Evolutionary conservation across 2,329 filamentous ascomycete species (phyloP).

Genomic region (Colletotrichum destructivum): DNA sequence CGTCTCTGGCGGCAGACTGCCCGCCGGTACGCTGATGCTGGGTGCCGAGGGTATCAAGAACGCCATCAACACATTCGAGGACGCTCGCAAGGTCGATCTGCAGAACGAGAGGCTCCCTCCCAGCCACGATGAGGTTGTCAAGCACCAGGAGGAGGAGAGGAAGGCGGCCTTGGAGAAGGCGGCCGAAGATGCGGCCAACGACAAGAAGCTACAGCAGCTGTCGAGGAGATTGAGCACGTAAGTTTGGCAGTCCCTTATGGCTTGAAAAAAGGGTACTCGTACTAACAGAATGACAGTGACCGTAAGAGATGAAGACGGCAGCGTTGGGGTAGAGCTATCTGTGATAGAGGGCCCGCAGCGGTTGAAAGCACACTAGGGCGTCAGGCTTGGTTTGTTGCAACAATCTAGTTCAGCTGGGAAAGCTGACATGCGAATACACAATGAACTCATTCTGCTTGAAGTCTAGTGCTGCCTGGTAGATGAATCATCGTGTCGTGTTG

Average conservation of each 20-base stretch:
- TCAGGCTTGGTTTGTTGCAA: constrained; percentile 36
- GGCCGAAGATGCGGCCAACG: constrained; percentile 90
- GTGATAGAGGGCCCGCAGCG: constrained; percentile 31
- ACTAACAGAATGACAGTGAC: constrained; percentile 47
- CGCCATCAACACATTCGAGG: constrained; percentile 96
- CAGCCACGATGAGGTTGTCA: constrained; percentile 90
- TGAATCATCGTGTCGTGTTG: constrained; percentile 10
- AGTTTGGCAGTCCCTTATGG: constrained; percentile 61
- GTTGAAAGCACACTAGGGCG: constrained; percentile 37
- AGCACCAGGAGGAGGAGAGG: constrained; percentile 85
- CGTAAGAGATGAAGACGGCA: constrained; percentile 47
- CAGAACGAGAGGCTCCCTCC: constrained; percentile 97
- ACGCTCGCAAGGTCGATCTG: constrained; percentile 95
- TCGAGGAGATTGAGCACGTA: constrained; percentile 97
- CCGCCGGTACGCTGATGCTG: constrained; percentile 96
- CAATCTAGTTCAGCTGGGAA: constrained; percentile 32
- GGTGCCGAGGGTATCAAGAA: constrained; percentile 99
- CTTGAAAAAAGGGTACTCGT: too few relatives aligned
- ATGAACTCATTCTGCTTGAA: constrained; percentile 19
- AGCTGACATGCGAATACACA: constrained; percentile 38
- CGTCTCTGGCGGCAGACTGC: constrained; percentile 90
- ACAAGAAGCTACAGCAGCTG: constrained; percentile 87
- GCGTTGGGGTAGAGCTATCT: constrained; percentile 15
- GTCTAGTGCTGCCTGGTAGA: constrained; percentile 5
- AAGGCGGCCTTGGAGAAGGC: constrained; percentile 89